A percentile compares a stretch with the other conserved stretches of the same genome.
phyloP scores from a whole-genome alignment of 495 filamentous ascomycete species.

The Sphaerosporella brunnea region DNA sequence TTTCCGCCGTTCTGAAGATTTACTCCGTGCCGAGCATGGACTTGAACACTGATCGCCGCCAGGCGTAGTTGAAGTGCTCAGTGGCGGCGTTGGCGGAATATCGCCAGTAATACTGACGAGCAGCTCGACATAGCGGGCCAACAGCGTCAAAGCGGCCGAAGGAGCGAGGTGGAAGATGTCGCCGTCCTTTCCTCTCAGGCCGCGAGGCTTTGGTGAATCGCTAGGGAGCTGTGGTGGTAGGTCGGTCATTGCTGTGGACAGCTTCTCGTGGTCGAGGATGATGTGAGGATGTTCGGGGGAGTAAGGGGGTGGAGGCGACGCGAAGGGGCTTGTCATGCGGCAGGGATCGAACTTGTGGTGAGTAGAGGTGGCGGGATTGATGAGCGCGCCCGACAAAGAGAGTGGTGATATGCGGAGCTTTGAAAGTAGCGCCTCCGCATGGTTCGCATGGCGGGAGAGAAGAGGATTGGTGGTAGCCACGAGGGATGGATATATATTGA shows the following conservation, averaged over 20 bases:
- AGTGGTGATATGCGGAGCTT: conserved; percentile 24
- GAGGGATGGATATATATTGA: conserved; percentile 6
- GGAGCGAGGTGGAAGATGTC: conserved; percentile 60
- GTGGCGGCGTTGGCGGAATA: conserved; percentile 54
- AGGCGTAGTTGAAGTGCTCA: conserved; percentile 41
- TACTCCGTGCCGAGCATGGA: no score
- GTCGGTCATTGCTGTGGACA: conserved; percentile 8
- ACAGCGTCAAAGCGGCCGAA: conserved; percentile 57
- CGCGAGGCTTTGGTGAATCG: conserved; percentile 19
- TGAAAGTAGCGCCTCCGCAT: conserved; percentile 24
- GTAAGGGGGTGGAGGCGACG: conserved; percentile 24
- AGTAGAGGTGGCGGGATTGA: conserved; percentile 9
- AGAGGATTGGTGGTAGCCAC: conserved; percentile 23
- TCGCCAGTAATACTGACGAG: conserved; percentile 53
- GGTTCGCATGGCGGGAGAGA: conserved; percentile 22
- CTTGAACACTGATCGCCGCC: no score
- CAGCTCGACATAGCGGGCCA: conserved; percentile 53
- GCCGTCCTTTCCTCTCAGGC: conserved; percentile 21
- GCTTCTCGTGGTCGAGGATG: conserved; percentile 25
- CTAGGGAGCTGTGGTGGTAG: not conserved
- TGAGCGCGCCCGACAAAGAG: conserved; percentile 6
- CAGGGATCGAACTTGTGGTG: not conserved
- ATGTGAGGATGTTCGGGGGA: conserved; percentile 23
- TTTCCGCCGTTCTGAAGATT: conserved; percentile 3
- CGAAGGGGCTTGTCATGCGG: conserved; percentile 21